phyloP scores from a whole-genome alignment of 176 grass and related monocot species.

The Carex littledalei region DNA sequence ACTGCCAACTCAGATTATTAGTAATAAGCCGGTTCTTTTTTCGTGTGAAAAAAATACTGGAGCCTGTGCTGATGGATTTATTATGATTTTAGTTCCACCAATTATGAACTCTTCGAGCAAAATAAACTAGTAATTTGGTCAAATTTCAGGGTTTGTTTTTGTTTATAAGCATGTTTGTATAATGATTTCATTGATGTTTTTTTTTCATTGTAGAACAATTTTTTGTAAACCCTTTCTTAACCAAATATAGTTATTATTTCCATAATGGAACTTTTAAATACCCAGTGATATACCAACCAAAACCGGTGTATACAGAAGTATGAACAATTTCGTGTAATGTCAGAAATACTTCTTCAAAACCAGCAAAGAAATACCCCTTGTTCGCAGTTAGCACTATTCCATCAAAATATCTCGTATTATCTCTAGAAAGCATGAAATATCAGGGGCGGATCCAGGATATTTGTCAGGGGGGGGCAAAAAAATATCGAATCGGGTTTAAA shows the following conservation, averaged over 20 bases:
- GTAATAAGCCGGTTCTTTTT: not conserved
- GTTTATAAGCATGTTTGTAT: too few relatives aligned
- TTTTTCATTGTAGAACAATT: not conserved
- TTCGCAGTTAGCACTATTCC: too few relatives aligned
- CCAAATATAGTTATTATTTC: not conserved
- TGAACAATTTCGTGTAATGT: not conserved
- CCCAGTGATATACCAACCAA: too few relatives aligned
- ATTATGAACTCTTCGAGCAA: not conserved
- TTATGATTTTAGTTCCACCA: not conserved
- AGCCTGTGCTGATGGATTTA: not conserved
- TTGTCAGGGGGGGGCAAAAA: too few relatives aligned
- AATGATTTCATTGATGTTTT: not conserved
- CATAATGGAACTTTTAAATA: not conserved
- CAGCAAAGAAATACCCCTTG: too few relatives aligned
- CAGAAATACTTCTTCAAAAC: too few relatives aligned
- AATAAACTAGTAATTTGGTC: not conserved
- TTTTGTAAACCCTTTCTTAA: not conserved
- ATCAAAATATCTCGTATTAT: not conserved
- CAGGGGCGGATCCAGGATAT: too few relatives aligned
- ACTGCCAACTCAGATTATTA: not conserved
- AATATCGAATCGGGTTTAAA: too few relatives aligned
- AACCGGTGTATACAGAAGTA: not conserved
- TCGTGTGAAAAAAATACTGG: not conserved
- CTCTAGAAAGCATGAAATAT: not conserved
- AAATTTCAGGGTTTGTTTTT: not conserved